Conservation (phyloP, 371 early-diverging fungal species). For the Haplosporangium sp. region DNA sequence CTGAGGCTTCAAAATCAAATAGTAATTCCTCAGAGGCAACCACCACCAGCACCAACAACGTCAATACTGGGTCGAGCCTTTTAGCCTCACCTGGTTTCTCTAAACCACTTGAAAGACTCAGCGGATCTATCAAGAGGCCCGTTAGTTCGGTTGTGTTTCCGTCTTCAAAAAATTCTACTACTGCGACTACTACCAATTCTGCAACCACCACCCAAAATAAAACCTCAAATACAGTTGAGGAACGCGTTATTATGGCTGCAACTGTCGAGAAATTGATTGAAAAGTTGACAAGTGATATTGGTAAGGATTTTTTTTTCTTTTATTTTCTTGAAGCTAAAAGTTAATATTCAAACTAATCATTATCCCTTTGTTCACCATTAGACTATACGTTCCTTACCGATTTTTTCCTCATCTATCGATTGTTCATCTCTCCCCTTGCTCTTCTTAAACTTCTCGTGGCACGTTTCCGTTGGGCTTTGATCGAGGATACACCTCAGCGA, state of each 20-base stretch:
- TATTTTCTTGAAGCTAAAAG: neutral
- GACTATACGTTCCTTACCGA: slow-evolving; percentile 80
- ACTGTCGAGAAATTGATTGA: slow-evolving; percentile 73
- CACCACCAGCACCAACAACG: too few species aligned
- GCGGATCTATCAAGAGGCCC: slow-evolving; percentile 11
- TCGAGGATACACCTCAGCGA: slow-evolving; percentile 64
- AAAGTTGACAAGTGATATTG: slow-evolving; percentile 72
- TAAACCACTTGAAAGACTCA: slow-evolving; percentile 9
- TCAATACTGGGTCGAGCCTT: neutral
- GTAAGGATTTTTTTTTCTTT: slow-evolving; percentile 33
- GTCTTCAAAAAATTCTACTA: slow-evolving; percentile 10
- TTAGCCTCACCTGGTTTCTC: slow-evolving; percentile 15
- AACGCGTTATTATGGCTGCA: slow-evolving; percentile 64
- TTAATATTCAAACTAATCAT: neutral
- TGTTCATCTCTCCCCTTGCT: slow-evolving; percentile 69
- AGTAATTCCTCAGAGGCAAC: neutral
- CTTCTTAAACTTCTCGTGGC: slow-evolving; percentile 68
- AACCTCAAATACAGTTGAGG: slow-evolving; percentile 10
- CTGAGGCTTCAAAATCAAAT: slow-evolving; percentile 2
- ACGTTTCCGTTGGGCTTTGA: slow-evolving; percentile 73
- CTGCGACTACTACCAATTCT: neutral
- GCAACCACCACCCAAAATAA: neutral
- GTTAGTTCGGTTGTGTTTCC: neutral
- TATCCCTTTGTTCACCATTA: slow-evolving; percentile 15
- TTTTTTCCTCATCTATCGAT: slow-evolving; percentile 77